Evolutionary conservation across 139 green algal species (phyloP), one percentile per base, ranked within the genome.

Genomic region (Zygnema cylindricum): DNA sequence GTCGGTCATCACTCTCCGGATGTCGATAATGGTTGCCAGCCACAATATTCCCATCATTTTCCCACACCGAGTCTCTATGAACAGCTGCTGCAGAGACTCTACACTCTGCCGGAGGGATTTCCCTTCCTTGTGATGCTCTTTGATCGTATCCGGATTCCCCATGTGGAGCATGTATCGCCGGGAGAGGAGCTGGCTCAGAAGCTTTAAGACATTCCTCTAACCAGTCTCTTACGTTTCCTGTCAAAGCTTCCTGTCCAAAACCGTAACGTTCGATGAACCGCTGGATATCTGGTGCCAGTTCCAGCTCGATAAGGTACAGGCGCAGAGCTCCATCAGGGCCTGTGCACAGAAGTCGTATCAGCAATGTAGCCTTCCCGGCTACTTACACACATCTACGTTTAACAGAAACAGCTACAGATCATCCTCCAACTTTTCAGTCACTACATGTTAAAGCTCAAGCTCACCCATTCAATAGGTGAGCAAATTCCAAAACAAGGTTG

Each of bases 321-420:
- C 35, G 77, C 3, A 84, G 75, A 54, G 33, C 32, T 36, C 77
- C 77, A 73, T n/a, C 16, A 84, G 77, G n/a, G 11, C 77, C 77
- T 84, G 77, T 33, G 22, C 75, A 42, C 38, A 3, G 43, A 79
- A 25, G 7, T 79, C 43, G 38, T 25, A 79, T 11, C 16, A 43
- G 36, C 71, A 79, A 42, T 43, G 16, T 25, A 55, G 71, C 71
- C 16, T 7, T 79, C 11, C 43, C 3, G 16, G 71, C 36, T 55
- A 25, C 11, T 55, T 79, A 16, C 42, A 11, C 36, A 79, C 7
- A 16, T 43, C 42, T 25, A 42, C 42, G 71, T 11, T n/a, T n/a
- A n/a, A n/a, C n/a, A n/a, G n/a, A n/a, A n/a, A n/a, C n/a, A n/a
- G n/a, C n/a, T n/a, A n/a, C n/a, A n/a, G n/a, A n/a, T n/a, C n/a